A percentile compares a stretch with the other conserved stretches of the same genome.
Evolutionary conservation across 2,329 filamentous ascomycete species (phyloP).

Genomic region (Podosphaera aphanis): DNA sequence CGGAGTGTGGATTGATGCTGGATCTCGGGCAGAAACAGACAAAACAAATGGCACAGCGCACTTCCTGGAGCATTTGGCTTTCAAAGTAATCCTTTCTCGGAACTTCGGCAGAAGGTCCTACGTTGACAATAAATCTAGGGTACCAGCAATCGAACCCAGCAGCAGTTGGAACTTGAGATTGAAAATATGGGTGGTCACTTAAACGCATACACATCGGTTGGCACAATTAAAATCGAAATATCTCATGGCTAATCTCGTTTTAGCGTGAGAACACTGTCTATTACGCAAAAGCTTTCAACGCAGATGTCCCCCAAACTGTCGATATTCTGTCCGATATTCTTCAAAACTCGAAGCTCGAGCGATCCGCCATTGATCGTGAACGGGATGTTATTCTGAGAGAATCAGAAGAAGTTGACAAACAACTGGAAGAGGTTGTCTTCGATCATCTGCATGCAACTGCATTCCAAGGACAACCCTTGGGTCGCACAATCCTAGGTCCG

Average conservation of each 20-base stretch:
- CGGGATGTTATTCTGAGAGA: conserved; percentile 96
- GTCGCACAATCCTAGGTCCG: conserved; percentile 90
- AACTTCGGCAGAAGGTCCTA: neutral
- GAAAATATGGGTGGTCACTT: conserved; percentile 99
- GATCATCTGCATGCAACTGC: conserved; percentile 97
- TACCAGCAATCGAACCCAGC: conserved; percentile 79
- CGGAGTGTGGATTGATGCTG: conserved; percentile 98
- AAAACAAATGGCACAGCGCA: conserved; percentile 98
- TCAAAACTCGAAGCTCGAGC: conserved; percentile 96
- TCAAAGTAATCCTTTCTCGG: conserved; percentile 48
- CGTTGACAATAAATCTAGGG: conserved; percentile 30
- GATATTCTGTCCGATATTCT: conserved; percentile 98
- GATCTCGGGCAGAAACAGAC: conserved; percentile 90
- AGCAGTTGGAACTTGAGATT: conserved; percentile 96
- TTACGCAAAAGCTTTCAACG: conserved; percentile 98
- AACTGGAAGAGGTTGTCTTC: conserved; percentile 97
- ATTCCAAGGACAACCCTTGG: conserved; percentile 86
- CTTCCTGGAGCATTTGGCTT: conserved; percentile 98
- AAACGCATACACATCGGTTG: conserved; percentile 88
- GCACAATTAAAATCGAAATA: conserved; percentile 24
- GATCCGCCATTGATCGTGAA: conserved; percentile 81
- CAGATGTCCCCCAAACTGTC: conserved; percentile 85
- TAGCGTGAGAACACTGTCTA: conserved; percentile 98
- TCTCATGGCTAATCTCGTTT: conserved; percentile 1
- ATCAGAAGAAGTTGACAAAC: conserved; percentile 99